phyloP scores from a whole-genome alignment of 176 grass and related monocot species.

The Ensete glaucum region DNA sequence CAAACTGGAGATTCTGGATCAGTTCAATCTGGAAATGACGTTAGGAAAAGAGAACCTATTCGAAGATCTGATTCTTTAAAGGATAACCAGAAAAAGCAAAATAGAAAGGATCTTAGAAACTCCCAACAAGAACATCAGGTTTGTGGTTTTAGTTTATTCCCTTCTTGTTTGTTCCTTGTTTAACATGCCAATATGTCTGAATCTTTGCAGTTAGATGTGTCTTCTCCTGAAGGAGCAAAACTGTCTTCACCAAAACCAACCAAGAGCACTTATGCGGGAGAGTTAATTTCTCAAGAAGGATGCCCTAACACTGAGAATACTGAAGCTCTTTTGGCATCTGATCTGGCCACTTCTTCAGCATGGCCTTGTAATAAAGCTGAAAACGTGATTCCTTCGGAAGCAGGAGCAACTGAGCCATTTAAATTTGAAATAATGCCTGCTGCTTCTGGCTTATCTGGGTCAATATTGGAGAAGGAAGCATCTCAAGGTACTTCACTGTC shows the following conservation, averaged over 20 bases:
- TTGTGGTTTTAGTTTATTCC: conserved; percentile 6
- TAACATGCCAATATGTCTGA: conserved; percentile 11
- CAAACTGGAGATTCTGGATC: background rate
- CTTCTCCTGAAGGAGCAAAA: conserved; percentile 38
- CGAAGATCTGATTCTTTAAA: conserved; percentile 44
- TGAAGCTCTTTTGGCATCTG: background rate
- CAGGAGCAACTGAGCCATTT: background rate
- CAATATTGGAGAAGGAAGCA: background rate
- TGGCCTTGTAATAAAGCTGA: background rate
- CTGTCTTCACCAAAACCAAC: conserved; percentile 10
- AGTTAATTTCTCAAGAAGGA: background rate
- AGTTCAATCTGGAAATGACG: conserved; percentile 21
- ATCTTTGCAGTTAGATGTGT: conserved; percentile 41
- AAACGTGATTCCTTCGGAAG: background rate
- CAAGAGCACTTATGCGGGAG: conserved; percentile 15
- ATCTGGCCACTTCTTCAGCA: background rate
- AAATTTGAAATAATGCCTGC: background rate
- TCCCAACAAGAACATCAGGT: conserved; percentile 44
- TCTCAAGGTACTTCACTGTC: background rate
- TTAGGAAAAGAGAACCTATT: conserved; percentile 37
- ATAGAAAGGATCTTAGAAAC: conserved; percentile 39
- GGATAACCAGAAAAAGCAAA: conserved; percentile 39
- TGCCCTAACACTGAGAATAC: conserved; percentile 6
- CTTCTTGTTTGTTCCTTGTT: conserved; percentile 6
- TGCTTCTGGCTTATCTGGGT: background rate